These are phyloP conservation scores for Juncus effusus DNA, from an alignment of 176 grass and related monocot species.

Conservation along the genomic window DNA sequence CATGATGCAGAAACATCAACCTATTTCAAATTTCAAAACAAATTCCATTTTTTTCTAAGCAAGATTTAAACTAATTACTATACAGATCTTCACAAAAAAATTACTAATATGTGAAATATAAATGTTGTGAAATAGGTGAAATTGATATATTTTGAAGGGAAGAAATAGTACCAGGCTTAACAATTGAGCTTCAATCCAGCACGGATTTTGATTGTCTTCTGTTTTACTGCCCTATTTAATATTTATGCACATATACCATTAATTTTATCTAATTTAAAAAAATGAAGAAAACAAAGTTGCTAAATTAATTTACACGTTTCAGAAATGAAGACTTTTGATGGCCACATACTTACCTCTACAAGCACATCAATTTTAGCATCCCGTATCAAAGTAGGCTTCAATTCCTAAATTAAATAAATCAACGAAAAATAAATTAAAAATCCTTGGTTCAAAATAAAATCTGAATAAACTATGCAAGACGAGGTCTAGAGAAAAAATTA, in stretches of 20 bases:
- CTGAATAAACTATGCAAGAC: neutral
- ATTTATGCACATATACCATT: neutral
- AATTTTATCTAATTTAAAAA: constrained; percentile 9
- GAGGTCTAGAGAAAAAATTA: neutral
- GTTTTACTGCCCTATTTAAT: constrained; percentile 10
- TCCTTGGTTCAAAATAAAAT: constrained; percentile 17
- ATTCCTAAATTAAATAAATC: constrained; percentile 9
- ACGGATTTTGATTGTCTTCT: constrained; percentile 25
- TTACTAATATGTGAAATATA: too few relatives aligned
- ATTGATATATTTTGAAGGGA: neutral
- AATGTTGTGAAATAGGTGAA: neutral
- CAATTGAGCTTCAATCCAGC: constrained; percentile 54
- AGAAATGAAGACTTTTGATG: neutral
- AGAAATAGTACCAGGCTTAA: constrained; percentile 57
- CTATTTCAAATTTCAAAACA: constrained; percentile 39
- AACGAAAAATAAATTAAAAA: neutral
- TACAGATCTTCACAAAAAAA: constrained; percentile 13
- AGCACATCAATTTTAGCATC: constrained; percentile 62
- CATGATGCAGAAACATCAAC: constrained; percentile 68
- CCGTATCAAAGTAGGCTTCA: constrained; percentile 42
- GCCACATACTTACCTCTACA: constrained; percentile 53
- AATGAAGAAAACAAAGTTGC: neutral
- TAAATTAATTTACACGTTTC: too few relatives aligned
- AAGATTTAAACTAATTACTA: neutral
- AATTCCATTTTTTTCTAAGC: constrained; percentile 1